A percentile compares a stretch with the other conserved stretches of the same genome.
Conservation (phyloP, 208 protist species). For the Vickermania spadyakhi region DNA sequence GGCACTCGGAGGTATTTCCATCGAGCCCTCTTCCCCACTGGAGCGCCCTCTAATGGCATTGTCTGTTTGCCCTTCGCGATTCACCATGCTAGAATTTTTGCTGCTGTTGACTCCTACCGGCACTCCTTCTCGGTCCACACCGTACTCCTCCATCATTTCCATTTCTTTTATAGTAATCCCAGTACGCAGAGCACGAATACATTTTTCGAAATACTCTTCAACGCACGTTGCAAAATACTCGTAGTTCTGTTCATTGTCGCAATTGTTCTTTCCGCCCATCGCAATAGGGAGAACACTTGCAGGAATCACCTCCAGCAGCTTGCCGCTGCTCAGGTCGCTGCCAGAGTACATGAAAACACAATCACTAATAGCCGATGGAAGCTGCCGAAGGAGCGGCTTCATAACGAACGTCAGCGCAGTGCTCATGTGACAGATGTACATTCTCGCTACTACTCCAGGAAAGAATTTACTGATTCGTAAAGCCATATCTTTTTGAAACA, state of each 20-base stretch:
- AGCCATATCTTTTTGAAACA: conserved; percentile 67
- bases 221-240: conserved; percentile 27
- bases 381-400: conserved; percentile 54
- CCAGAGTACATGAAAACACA: conserved; percentile 51
- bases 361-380: conserved; percentile 46
- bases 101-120: background rate
- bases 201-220: conserved; percentile 44
- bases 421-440: conserved; percentile 74
- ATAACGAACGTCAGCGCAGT: conserved; percentile 40
- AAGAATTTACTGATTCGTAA: conserved; percentile 71
- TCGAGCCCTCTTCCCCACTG: background rate
- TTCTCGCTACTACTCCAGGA: conserved; percentile 37
- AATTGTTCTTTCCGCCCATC: conserved; percentile 62
- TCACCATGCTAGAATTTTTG: background rate
- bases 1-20: background rate
- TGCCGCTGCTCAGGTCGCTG: conserved; percentile 29
- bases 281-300: conserved; percentile 44
- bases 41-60: background rate
- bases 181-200: conserved; percentile 18
- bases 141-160: conserved; percentile 46
- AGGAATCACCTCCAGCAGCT: conserved; percentile 50
- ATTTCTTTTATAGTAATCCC: conserved; percentile 43
- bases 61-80: background rate
- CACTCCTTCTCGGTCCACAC: conserved; percentile 30
- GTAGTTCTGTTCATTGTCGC: conserved; percentile 47